Base-by-base conservation (phyloP, 2,329 filamentous ascomycete species). In the Cladosporium austrohemisphaericum region DNA sequence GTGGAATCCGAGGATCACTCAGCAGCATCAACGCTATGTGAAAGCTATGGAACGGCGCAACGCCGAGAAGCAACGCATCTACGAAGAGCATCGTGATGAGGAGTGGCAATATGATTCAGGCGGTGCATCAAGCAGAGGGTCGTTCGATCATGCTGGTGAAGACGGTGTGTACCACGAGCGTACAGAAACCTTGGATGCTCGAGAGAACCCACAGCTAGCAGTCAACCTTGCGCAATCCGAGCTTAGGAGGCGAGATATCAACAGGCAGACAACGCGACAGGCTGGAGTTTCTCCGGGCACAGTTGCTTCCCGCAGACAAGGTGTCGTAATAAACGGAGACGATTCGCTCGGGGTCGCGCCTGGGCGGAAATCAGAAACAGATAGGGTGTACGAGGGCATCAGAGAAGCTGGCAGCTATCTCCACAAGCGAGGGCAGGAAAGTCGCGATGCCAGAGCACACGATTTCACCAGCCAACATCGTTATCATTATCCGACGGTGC, bases 1-100 rank as follows among this genome's bases (percentile, higher is more conserved):
- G 7, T 76, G 96, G 50, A 93, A 90, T 61, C 89, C 89, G 1
- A 78, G 84, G 14, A 86, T 98, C 47, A 81, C 85, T 37, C 77
- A 76, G 54, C 78, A 84, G 11, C 83, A 88, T 63, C 76, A 84
- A n/a, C 76, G 78, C 48, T 92, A 87, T 78, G 66, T 76, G 51
- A 76, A 79, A 49, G 71, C 77, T 14, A 60, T 72, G 54, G 70
- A 73, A 45, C 69, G 71, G 36, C 54, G 63, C 22, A 59, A 62
- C 40, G 58, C 59, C 8, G 60, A 65, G 49, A 54, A 57, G 41
- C 54, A 62, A 44, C 52, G 53, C 49, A 46, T 54, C 11, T 46
- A 58, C 29, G 46, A 58, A 8, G 51, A 57, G 33, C 57, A 55
- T 32, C 52, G 57, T 22, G 25, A 48, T 19, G 49, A 36, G 14